Evolutionary conservation across 495 filamentous ascomycete genomes (phyloP).

Genomic region (Aspergillus egyptiacus): DNA sequence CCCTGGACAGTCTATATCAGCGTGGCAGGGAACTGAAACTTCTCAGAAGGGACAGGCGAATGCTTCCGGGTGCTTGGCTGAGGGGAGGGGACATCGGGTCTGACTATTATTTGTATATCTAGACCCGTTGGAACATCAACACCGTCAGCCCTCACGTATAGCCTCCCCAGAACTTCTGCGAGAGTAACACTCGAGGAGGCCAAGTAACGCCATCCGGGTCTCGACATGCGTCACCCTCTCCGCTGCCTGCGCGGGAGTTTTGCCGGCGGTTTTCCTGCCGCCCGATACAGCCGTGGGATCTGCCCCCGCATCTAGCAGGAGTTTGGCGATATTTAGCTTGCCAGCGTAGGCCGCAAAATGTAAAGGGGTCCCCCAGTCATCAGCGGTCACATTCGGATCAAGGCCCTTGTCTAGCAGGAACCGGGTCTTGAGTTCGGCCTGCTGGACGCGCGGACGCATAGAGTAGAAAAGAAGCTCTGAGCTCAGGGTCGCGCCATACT

Average conservation of each 20-base stretch:
- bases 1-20: too few species aligned
- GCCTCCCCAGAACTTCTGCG: too few species aligned
- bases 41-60: too few species aligned
- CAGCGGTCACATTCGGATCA: conserved; percentile 11
- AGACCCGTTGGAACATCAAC: too few species aligned
- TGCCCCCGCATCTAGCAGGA: conserved; percentile 14
- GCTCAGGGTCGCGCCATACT: conserved; percentile 7
- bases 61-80: too few species aligned
- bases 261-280: not conserved
- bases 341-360: conserved; percentile 5
- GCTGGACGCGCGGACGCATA: not conserved
- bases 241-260: not conserved
- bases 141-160: too few species aligned
- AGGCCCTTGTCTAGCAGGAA: conserved; percentile 16
- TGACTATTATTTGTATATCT: too few species aligned
- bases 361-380: conserved; percentile 14
- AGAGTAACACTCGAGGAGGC: not conserved
- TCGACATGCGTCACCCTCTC: not conserved
- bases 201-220: not conserved
- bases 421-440: conserved; percentile 9
- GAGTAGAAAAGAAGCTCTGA: conserved; percentile 10
- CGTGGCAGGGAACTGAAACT: too few species aligned
- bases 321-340: conserved; percentile 2
- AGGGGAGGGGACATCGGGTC: too few species aligned
- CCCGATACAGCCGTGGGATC: conserved; percentile 11